Conservation (phyloP, 345 rosid genomes). For the Aquilaria yunnanensis region DNA sequence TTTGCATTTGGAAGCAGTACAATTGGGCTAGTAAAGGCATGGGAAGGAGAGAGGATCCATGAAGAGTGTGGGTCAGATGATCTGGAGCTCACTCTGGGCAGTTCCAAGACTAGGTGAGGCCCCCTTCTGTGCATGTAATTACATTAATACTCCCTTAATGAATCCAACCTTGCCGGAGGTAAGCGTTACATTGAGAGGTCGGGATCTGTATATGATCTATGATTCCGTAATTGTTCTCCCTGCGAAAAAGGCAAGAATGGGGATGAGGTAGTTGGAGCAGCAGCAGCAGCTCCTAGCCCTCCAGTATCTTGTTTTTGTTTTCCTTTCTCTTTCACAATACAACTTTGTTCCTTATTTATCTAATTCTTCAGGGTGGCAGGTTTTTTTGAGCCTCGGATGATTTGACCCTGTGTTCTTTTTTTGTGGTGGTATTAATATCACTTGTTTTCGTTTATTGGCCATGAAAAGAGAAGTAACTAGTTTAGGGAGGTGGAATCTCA, state of each 20-base stretch:
- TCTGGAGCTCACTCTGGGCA: constrained; percentile 96
- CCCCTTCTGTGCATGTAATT: not conserved
- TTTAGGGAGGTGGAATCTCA: too few species aligned
- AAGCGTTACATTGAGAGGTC: not conserved
- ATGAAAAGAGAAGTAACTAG: too few species aligned
- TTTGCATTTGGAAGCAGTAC: constrained; percentile 79
- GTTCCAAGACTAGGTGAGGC: constrained; percentile 58
- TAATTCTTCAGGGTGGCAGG: constrained; percentile 8
- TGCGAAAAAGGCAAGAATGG: not conserved
- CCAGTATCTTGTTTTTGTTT: constrained; percentile 1
- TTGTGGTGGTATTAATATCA: not conserved
- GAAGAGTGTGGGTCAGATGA: constrained; percentile 94
- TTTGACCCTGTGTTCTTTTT: not conserved
- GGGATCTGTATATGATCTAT: not conserved
- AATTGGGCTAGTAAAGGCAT: constrained; percentile 79
- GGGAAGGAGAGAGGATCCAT: constrained; percentile 99
- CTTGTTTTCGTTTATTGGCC: too few species aligned
- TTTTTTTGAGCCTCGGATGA: constrained; percentile 10
- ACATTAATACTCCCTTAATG: not conserved
- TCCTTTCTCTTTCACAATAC: not conserved
- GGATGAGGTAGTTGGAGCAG: constrained; percentile 15
- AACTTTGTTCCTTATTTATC: not conserved
- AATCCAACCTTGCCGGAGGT: constrained; percentile 4
- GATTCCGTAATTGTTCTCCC: constrained; percentile 7
- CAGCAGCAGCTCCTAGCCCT: too few species aligned